Percentiles rank a stretch among this genome's conserved stretches.
Conservation (phyloP, 163 green algal species). For the Coccomyxa subellipsoidea region DNA sequence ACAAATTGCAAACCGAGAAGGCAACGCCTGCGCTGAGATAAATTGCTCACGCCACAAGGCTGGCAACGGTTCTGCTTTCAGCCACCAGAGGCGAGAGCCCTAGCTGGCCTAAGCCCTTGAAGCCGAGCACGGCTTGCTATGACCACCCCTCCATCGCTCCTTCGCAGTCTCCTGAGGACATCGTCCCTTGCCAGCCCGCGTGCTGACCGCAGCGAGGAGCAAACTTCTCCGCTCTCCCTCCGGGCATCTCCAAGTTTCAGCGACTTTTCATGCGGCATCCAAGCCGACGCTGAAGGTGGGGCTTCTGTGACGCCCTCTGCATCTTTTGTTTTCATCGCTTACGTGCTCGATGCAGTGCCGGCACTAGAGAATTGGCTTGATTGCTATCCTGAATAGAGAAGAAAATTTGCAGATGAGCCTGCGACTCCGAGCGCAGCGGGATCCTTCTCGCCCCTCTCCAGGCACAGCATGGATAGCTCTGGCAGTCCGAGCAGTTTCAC, state of each 20-base stretch:
- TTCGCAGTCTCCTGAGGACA: neutral
- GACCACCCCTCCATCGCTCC: neutral
- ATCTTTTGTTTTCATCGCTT: neutral
- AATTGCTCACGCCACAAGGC: neutral
- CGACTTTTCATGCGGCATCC: neutral
- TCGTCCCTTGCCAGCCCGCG: neutral
- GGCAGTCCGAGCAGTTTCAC: neutral
- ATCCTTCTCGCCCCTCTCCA: neutral
- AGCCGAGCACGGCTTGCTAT: neutral
- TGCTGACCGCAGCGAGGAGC: neutral
- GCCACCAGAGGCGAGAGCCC: too few species aligned
- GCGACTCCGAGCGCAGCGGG: neutral
- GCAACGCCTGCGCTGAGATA: too few species aligned
- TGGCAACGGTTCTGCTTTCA: neutral
- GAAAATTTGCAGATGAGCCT: too few species aligned
- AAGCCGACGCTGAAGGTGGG: neutral
- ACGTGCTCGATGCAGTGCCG: too few species aligned
- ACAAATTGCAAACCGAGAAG: too few species aligned
- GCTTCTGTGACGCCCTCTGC: neutral
- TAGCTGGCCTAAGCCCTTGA: neutral
- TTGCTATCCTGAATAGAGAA: too few species aligned
- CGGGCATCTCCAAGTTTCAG: neutral
- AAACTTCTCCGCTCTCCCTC: neutral
- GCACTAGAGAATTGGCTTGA: too few species aligned
- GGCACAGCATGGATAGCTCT: neutral